Evolutionary conservation across 495 filamentous ascomycete genomes (phyloP), one percentile per base, ranked within the genome.

Genomic region (Pseudomonodictys pantanalensis): DNA sequence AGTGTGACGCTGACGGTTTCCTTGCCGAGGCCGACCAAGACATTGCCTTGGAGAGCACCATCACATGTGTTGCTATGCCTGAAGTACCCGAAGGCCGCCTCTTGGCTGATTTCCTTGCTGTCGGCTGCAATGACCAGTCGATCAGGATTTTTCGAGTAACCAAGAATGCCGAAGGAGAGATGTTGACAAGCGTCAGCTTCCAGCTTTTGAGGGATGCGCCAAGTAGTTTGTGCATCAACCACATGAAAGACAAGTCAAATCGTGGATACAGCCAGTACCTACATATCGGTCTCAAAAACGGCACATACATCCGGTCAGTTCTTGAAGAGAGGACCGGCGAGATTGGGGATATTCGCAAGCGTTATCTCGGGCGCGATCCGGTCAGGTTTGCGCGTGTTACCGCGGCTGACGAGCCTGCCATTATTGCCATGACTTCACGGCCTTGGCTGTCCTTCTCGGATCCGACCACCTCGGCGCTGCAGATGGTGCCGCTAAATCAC

Each of bases 11-110:
- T 1, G 92, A 97, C 75, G 92, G 91, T 9, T 85, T 86, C 5
- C 77, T 99, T 12, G 90, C 91, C 26, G 92, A 97, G 73, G 95
- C 96, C 61, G 91, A 97, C 50, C 92, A 97, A 62, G 91, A 92
- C 73, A 88, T 88, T 60, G 87, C 95, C 68, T 95, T 97, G 90
- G 90, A 86, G 51, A 91, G 90, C n/a, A 95, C 91, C 0, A 90
- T 99, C 18, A 97, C 91, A 15, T 92, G 88, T 47, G 77, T 99
- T 15, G 95, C 91, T 68, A 78, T 99, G 55, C 95, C 92, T n/a
- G 86, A 91, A 44, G 91, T 97, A 17, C 92, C 92, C 0, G 88
- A 93, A 72, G 95, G 95, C 23, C 82, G 90, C 18, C 74, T 90
- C 42, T 79, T 93, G 62, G 92, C 89, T 66, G 86, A 88, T 2